Evolutionary conservation across 2,329 filamentous ascomycete species (phyloP).

Genomic region (Penicillium expansum): DNA sequence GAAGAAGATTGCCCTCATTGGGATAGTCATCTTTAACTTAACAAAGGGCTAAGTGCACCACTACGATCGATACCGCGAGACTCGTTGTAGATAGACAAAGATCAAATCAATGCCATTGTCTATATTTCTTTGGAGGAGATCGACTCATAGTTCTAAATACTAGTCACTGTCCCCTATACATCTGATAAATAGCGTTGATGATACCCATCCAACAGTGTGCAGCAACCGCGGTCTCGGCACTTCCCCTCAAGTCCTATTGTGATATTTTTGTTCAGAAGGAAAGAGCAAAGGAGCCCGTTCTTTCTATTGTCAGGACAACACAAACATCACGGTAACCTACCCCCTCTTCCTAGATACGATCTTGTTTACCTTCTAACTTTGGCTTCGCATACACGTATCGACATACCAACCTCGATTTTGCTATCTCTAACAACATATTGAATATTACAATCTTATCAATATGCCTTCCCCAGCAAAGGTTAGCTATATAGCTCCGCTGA

Average conservation of each 20-base stretch:
- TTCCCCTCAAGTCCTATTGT: not conserved
- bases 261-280: not conserved
- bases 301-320: not conserved
- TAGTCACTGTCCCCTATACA: not conserved
- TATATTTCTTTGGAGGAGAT: not conserved
- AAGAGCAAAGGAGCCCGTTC: not conserved
- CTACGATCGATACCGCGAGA: too few relatives aligned
- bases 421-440: not conserved
- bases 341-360: not conserved
- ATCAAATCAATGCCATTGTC: conserved; percentile 1
- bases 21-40: not conserved
- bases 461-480: not conserved
- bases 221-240: not conserved
- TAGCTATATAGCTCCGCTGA: not conserved
- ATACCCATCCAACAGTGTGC: not conserved
- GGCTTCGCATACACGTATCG: not conserved
- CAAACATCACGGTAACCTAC: not conserved
- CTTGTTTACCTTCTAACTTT: not conserved
- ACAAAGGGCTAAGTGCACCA: not conserved
- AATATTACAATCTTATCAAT: not conserved
- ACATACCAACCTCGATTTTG: not conserved
- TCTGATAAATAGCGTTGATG: not conserved
- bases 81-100: not conserved
- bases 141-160: not conserved
- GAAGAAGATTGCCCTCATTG: not conserved